Conservation (phyloP, 2,329 filamentous ascomycete species). For the Calonectria naviculata region DNA sequence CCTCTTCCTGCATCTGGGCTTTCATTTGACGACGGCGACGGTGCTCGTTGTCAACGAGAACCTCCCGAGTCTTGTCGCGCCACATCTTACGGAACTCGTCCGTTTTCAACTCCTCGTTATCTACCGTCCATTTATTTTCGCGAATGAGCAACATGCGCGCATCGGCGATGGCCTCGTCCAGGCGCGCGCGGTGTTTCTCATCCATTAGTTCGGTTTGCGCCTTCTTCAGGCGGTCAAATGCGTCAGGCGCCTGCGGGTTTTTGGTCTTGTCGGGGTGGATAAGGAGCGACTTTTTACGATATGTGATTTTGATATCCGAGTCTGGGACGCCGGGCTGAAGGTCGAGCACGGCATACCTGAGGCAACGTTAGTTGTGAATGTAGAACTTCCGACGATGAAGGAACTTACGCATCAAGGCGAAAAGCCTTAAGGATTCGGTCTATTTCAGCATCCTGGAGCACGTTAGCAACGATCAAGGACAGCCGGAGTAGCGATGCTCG, state of each 20-base stretch:
- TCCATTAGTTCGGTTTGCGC: slow-evolving; percentile 92
- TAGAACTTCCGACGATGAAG: background rate
- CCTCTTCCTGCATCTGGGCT: slow-evolving; percentile 96
- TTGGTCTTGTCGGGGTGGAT: slow-evolving; percentile 99
- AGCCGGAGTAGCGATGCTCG: slow-evolving; percentile 29
- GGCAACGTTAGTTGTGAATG: slow-evolving; percentile 7
- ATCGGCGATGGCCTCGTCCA: slow-evolving; percentile 96
- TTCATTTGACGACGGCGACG: slow-evolving; percentile 86
- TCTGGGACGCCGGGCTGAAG: slow-evolving; percentile 95
- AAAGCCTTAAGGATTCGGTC: slow-evolving; percentile 94
- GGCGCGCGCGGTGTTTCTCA: slow-evolving; percentile 86
- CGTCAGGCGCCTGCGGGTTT: slow-evolving; percentile 90
- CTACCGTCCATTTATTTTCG: slow-evolving; percentile 91
- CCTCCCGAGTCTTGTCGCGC: slow-evolving; percentile 89
- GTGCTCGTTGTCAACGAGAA: slow-evolving; percentile 93
- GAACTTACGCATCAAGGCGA: slow-evolving; percentile 69
- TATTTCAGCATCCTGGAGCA: slow-evolving; percentile 87
- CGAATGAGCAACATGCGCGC: slow-evolving; percentile 95
- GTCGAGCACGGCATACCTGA: slow-evolving; percentile 90
- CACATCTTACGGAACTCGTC: slow-evolving; percentile 86
- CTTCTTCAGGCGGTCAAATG: slow-evolving; percentile 96
- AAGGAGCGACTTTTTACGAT: slow-evolving; percentile 97
- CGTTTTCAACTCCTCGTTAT: slow-evolving; percentile 88
- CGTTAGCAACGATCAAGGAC: slow-evolving; percentile 30
- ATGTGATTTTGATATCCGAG: slow-evolving; percentile 93